Evolutionary conservation across 2,329 filamentous ascomycete species (phyloP), one percentile per base, ranked within the genome.

Genomic region (Zymoseptoria ardabiliae): DNA sequence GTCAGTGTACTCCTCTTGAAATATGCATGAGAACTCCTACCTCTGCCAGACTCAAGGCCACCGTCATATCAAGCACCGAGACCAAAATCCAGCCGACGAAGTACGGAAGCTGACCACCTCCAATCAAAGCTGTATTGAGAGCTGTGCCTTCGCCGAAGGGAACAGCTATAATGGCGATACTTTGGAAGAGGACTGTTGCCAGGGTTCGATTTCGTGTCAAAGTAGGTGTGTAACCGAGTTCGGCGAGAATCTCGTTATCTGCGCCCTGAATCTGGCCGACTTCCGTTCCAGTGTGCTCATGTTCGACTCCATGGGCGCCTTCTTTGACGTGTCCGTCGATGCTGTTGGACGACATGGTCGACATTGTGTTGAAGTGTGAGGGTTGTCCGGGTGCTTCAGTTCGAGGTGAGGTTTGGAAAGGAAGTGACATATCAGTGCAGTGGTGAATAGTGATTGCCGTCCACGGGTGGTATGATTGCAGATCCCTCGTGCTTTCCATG

Each of bases 1-100:
- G 49, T 21, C 49, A 50, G 49, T 11, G 9, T 17, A 50, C 2
- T 23, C 22, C 6, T 20, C 13, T 17, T 1, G 7, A 23, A n/a
- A 20, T 20, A 20, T 50, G 13, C 10, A 17, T 22, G 7, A 5
- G 17, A 41, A 4, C 35, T 41, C 51, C 30, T 53, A 53, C 51
- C 51, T 90, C 87, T 62, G 84, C 85, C 30, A 90, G 78, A 9
- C 85, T 88, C 2, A 83, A 76, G 25, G 87, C 87, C 30, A 90
- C 84, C 71, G 86, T 88, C 67, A 88, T 74, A 64, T 88, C 86
- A 69, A 89, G 86, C 55, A 82, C 66, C 13, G 85, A 86, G 48
- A 90, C 84, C 50, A 77, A 75, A 45, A 88, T 75, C 85, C 86
- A 89, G 50, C 86, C 87, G 83, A 86, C 87, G 70, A 90, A 85